These are phyloP conservation scores for Punica granatum DNA, from an alignment of 345 rosid species.

Conservation along the genomic window DNA sequence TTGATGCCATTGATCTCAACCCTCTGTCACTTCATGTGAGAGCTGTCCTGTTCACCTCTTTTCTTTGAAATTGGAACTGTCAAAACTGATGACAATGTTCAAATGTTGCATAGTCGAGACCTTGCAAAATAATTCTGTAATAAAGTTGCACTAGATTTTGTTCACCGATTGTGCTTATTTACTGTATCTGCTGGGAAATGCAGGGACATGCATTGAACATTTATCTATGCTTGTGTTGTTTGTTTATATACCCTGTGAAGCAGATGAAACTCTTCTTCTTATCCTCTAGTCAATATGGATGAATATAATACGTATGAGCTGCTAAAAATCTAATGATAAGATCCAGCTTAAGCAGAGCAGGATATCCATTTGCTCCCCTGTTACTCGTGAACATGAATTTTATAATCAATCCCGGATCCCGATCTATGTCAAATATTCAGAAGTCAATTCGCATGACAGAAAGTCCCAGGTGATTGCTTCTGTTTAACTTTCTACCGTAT, in stretches of 20 bases:
- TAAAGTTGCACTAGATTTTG: not conserved
- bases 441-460: no score
- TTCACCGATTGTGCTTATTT: not conserved
- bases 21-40: conserved; percentile 6
- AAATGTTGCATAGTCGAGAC: not conserved
- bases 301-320: not conserved
- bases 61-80: conserved; percentile 2
- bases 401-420: no score
- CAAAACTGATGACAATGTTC: conserved; percentile 1
- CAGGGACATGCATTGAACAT: not conserved
- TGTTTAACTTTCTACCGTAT: not conserved
- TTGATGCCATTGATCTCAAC: conserved; percentile 1
- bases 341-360: not conserved
- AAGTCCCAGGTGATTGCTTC: not conserved
- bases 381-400: not conserved
- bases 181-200: not conserved
- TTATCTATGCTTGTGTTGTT: not conserved
- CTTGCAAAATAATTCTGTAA: not conserved
- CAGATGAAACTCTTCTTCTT: not conserved
- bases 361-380: not conserved
- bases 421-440: no score
- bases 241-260: not conserved
- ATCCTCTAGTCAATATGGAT: not conserved
- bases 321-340: not conserved
- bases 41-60: conserved; percentile 1